Conservation (phyloP, 2,329 filamentous ascomycete species). For the Xylariales sp. region DNA sequence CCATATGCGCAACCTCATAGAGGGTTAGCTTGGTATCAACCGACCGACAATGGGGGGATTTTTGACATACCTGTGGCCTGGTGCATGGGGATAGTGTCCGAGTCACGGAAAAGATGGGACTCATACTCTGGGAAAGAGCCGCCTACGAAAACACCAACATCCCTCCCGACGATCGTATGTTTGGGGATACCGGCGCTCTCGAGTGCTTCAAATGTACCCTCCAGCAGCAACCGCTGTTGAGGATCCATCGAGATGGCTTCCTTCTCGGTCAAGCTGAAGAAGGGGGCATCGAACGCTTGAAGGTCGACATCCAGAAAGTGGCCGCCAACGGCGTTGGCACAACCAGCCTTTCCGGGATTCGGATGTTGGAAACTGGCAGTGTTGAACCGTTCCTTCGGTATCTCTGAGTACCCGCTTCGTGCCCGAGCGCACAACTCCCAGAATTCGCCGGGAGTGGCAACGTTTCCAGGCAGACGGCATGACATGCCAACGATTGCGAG, state of each 20-base stretch:
- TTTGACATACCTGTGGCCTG: constrained; percentile 44
- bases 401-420: constrained; percentile 32
- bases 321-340: constrained; percentile 29
- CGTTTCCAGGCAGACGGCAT: constrained; percentile 40
- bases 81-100: constrained; percentile 45
- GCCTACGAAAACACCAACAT: constrained; percentile 47
- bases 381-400: constrained; percentile 39
- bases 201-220: constrained; percentile 50
- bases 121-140: constrained; percentile 45
- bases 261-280: constrained; percentile 47
- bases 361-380: constrained; percentile 28
- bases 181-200: constrained; percentile 48
- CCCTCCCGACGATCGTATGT: constrained; percentile 39
- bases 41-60: constrained; percentile 9
- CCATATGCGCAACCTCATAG: constrained; percentile 39
- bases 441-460: constrained; percentile 36
- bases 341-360: constrained; percentile 30
- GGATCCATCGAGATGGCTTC: constrained; percentile 50
- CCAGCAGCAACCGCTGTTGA: constrained; percentile 47
- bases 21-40: too few relatives aligned
- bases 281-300: constrained; percentile 44
- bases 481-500: constrained; percentile 45
- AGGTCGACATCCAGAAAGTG: constrained; percentile 40
- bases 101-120: constrained; percentile 38
- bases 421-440: constrained; percentile 39